phyloP scores from a whole-genome alignment of 2,329 filamentous ascomycete genomes.

The Aureobasidium sp. region DNA sequence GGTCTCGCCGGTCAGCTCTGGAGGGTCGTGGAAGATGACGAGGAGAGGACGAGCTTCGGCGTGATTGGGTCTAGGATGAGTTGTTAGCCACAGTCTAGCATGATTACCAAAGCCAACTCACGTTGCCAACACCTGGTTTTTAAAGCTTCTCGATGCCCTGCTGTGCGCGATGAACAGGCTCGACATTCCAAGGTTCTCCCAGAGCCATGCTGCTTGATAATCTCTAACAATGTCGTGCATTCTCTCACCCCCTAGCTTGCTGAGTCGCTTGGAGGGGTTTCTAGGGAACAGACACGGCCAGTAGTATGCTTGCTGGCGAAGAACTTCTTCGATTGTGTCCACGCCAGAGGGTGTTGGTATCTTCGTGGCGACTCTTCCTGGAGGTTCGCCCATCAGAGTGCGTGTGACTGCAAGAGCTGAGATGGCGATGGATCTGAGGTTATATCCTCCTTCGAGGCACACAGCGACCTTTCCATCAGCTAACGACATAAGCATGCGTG shows the following conservation, averaged over 20 bases:
- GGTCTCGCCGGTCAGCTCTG: conserved; percentile 33
- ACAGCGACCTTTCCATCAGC: conserved; percentile 84
- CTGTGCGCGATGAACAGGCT: conserved; percentile 71
- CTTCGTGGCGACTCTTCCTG: conserved; percentile 47
- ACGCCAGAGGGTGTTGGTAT: conserved; percentile 44
- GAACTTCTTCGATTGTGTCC: conserved; percentile 48
- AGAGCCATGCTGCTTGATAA: conserved; percentile 64
- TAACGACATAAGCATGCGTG: conserved; percentile 95
- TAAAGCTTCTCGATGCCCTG: conserved; percentile 63
- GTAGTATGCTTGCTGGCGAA: conserved; percentile 53
- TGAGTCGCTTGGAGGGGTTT: conserved; percentile 28
- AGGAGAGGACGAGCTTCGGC: conserved; percentile 59
- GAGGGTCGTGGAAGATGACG: conserved; percentile 84
- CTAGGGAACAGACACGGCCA: conserved; percentile 84
- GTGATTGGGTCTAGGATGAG: conserved; percentile 45
- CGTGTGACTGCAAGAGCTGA: conserved; percentile 86
- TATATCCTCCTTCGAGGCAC: conserved; percentile 93
- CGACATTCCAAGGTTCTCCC: conserved; percentile 66
- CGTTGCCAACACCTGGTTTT: conserved; percentile 79
- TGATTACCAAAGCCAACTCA: conserved; percentile 3
- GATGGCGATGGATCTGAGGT: conserved; percentile 81
- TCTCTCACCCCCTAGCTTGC: conserved; percentile 43
- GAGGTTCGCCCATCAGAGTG: conserved; percentile 92
- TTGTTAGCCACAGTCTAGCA: not conserved
- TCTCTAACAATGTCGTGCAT: conserved; percentile 72